Conservation (phyloP, 768 basidiomycete species). For the Lactarius psammicola region DNA sequence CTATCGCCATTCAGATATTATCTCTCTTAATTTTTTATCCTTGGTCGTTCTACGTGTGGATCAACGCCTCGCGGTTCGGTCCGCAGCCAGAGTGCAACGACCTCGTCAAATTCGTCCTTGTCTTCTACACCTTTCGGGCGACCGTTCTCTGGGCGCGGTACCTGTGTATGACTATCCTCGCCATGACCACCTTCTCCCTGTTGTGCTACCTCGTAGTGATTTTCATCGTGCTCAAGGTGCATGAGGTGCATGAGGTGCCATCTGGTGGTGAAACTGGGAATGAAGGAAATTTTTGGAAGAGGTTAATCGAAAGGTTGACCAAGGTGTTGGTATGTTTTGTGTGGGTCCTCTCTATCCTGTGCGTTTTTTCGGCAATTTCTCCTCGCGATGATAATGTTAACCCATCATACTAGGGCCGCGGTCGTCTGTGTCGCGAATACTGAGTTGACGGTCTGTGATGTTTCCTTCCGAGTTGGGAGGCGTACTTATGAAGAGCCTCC, state of each 20-base stretch:
- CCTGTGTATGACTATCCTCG: neutral
- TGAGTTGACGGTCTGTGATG: neutral
- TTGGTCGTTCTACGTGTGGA: neutral
- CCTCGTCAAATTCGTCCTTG: neutral
- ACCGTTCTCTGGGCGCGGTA: neutral
- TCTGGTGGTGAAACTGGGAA: neutral
- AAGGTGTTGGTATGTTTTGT: too few species aligned
- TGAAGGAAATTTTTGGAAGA: neutral
- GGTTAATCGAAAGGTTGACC: neutral
- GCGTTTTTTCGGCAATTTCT: neutral
- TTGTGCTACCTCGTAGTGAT: neutral
- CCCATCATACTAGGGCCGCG: neutral
- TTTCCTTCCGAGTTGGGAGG: neutral
- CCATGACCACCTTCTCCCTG: neutral
- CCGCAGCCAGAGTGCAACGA: slow-evolving; percentile 4
- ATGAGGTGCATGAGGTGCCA: neutral
- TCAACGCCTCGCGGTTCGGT: neutral
- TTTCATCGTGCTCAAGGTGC: neutral
- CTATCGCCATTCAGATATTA: neutral
- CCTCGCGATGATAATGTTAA: neutral
- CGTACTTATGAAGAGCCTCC: neutral
- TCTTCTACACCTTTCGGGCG: neutral
- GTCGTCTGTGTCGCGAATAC: neutral
- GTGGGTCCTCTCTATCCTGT: neutral
- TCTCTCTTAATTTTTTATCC: neutral